Base-by-base conservation (phyloP, 768 basidiomycete species). In the Phlegmacium glaucopus region DNA sequence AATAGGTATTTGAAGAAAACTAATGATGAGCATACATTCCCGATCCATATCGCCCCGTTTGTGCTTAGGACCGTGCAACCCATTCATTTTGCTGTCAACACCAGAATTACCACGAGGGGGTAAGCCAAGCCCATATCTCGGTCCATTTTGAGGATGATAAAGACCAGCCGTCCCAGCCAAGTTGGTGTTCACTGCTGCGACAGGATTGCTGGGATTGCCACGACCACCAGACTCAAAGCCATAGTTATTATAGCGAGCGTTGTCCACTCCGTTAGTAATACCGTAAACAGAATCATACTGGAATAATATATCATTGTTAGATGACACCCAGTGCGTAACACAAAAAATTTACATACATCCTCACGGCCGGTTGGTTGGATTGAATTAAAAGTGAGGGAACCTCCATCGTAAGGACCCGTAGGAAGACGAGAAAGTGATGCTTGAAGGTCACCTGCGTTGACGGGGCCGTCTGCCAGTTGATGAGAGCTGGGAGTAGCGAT, bases 11-110 rank as follows among this genome's bases (percentile, higher is more conserved):
- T 43, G 25, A 39, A 15, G 32, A 18, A 43, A 40, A 43, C 16
- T 28, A 26, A 44, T 36, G 43, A 26, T 32, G 22, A 35, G 57
- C 69, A 60, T 62, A 84, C 79, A 93, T 76, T 91, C 84, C 57
- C 93, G 83, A 64, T 95, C 92, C 60, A 93, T 78, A 58, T 96
- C 91, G 32, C 91, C 91, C 10, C 94, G 80, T 71, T 94, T 95
- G 71, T 94, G 94, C 70, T 95, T 95, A 43, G 92, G 82, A 37
- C 94, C 94, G 59, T 92, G 90, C 38, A 94, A 64, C 16, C 91
- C 90, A 58, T 90, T 91, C 82, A 92, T 90, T 66, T 93, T 93
- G 46, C 80, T 69, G 54, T 90, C 87, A 26, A 63, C 61, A 38
- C 75, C 72, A 35, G 69, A 60, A 52, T 64, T 65, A 12, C 72